These are phyloP conservation scores for Penicillium soppii DNA, from an alignment of 495 filamentous ascomycete genomes.

Conservation along the genomic window DNA sequence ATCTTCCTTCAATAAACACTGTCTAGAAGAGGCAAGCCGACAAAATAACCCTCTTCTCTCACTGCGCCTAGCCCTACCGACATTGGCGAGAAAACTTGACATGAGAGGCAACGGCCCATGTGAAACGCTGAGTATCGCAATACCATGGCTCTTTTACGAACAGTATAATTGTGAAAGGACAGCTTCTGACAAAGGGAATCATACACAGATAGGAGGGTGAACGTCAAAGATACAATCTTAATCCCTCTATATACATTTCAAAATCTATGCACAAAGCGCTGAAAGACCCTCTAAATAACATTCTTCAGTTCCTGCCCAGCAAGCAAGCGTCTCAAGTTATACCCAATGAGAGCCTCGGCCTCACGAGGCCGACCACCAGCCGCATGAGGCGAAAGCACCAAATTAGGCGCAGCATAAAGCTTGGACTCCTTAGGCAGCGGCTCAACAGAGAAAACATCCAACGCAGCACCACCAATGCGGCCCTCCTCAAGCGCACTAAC, in stretches of 20 bases:
- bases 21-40: too few species aligned
- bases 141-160: too few species aligned
- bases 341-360: constrained; percentile 51
- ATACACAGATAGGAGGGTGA: too few species aligned
- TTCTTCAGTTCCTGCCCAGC: constrained; percentile 55
- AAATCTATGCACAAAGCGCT: neutral
- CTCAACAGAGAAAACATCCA: constrained; percentile 67
- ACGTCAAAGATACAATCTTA: too few species aligned
- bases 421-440: constrained; percentile 44
- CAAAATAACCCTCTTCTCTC: too few species aligned
- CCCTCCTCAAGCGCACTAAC: constrained; percentile 60
- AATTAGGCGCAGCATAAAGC: constrained; percentile 48
- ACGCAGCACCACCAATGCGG: constrained; percentile 51
- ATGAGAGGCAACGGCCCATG: too few species aligned
- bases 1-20: too few species aligned
- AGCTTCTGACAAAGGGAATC: too few species aligned
- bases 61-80: too few species aligned
- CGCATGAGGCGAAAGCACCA: constrained; percentile 65
- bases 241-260: neutral
- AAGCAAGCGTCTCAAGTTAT: constrained; percentile 52
- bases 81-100: too few species aligned
- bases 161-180: too few species aligned
- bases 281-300: constrained; percentile 38
- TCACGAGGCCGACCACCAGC: constrained; percentile 60
- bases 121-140: too few species aligned